phyloP scores from a whole-genome alignment of 179 eudicot genomes.

The Silene coronaria region DNA sequence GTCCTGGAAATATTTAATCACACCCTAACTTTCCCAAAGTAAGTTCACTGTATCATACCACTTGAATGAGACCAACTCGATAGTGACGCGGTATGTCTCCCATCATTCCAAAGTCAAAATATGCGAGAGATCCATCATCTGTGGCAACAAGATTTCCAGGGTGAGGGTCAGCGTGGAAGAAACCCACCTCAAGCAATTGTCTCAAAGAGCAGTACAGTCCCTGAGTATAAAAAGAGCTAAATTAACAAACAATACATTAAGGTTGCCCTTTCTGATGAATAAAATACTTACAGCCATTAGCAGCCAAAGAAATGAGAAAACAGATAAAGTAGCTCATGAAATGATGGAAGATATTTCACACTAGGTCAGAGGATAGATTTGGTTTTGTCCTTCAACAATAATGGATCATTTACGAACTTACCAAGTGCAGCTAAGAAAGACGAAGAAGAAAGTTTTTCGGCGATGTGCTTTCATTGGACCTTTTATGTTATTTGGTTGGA shows the following conservation, averaged over 20 bases:
- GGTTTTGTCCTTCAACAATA: too few relatives aligned
- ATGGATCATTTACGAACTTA: too few relatives aligned
- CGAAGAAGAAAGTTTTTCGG: too few relatives aligned
- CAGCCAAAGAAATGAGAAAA: background rate
- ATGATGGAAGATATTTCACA: background rate
- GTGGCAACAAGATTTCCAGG: conserved; percentile 98
- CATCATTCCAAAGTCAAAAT: conserved; percentile 99
- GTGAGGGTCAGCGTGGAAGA: conserved; percentile 98
- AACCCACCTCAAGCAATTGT: conserved; percentile 95
- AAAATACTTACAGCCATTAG: background rate
- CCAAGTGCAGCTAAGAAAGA: too few relatives aligned
- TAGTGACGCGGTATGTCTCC: conserved; percentile 96
- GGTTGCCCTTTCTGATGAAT: background rate
- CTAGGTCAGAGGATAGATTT: background rate
- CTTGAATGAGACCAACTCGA: conserved; percentile 89
- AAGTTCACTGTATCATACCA: conserved; percentile 45
- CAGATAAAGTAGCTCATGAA: background rate
- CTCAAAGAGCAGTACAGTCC: conserved; percentile 87
- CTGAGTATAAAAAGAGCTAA: conserved; percentile 26
- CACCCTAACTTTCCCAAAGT: background rate
- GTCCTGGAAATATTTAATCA: background rate
- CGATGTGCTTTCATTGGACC: too few relatives aligned
- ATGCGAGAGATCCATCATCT: conserved; percentile 78
- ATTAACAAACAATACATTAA: background rate
- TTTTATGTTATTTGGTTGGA: too few relatives aligned